Evolutionary conservation across 2,329 filamentous ascomycete species (phyloP).

Genomic region (Juglanconis oblonga): DNA sequence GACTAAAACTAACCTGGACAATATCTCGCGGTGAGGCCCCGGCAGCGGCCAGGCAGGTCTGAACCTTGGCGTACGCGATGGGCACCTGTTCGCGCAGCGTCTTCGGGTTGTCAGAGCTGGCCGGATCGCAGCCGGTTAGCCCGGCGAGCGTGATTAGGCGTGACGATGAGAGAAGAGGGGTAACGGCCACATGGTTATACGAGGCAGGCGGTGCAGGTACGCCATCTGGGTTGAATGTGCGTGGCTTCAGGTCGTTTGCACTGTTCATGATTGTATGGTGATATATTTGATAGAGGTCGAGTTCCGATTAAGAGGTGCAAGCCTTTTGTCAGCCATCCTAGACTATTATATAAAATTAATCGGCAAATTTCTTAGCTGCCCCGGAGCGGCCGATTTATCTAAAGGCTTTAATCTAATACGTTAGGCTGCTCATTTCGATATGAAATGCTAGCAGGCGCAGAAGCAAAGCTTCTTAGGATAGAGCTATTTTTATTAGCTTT

Average conservation of each 20-base stretch:
- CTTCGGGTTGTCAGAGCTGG: constrained; percentile 9
- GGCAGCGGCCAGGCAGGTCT: constrained; percentile 7
- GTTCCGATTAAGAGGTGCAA: too few relatives aligned
- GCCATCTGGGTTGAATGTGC: constrained; percentile 11
- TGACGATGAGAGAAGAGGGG: constrained; percentile 8
- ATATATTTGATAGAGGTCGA: too few relatives aligned
- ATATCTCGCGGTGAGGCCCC: constrained; percentile 12
- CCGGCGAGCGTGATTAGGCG: constrained; percentile 13
- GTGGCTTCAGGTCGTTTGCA: not conserved
- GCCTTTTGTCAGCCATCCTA: too few relatives aligned
- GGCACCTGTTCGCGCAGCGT: constrained; percentile 7
- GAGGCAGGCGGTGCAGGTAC: constrained; percentile 8
- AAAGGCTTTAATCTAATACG: too few relatives aligned
- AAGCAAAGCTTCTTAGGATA: too few relatives aligned
- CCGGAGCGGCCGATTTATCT: too few relatives aligned
- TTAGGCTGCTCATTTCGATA: too few relatives aligned
- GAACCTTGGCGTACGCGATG: constrained; percentile 11
- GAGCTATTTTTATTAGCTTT: too few relatives aligned
- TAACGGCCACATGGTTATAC: constrained; percentile 12
- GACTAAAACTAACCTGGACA: constrained; percentile 4
- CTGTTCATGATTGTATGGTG: not conserved
- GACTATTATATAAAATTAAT: too few relatives aligned
- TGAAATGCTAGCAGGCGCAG: too few relatives aligned
- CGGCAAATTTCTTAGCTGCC: too few relatives aligned
- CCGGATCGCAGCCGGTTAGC: constrained; percentile 13